Evolutionary conservation across 2,329 filamentous ascomycete genomes (phyloP).

Genomic region (Aureobasidium sp.): DNA sequence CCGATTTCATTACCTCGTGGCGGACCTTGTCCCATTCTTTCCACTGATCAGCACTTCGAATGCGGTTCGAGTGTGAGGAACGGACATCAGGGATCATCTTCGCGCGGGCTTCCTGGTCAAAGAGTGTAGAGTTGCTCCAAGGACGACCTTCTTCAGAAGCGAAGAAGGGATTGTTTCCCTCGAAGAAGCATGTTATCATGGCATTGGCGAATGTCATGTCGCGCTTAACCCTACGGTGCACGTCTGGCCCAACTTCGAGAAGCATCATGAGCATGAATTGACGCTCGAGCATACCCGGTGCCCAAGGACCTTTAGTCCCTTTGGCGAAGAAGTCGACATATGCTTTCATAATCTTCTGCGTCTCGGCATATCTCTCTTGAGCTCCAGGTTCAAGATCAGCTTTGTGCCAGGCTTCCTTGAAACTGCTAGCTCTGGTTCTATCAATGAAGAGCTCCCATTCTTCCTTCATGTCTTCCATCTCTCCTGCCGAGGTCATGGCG

Average conservation of each 20-base stretch:
- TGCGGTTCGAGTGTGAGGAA: slow-evolving; percentile 29
- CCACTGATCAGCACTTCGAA: slow-evolving; percentile 25
- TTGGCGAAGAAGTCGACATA: slow-evolving; percentile 8
- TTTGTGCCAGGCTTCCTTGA: slow-evolving; percentile 36
- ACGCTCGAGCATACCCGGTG: slow-evolving; percentile 4
- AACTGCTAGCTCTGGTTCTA: slow-evolving; percentile 26
- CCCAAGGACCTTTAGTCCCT: not conserved
- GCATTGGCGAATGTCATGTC: slow-evolving; percentile 31
- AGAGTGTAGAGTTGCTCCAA: slow-evolving; percentile 29
- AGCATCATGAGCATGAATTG: slow-evolving; percentile 16
- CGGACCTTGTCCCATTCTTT: slow-evolving; percentile 27
- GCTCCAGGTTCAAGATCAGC: slow-evolving; percentile 35
- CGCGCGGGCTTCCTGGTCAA: slow-evolving; percentile 33
- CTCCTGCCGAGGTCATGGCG: not conserved
- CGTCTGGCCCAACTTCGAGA: slow-evolving; percentile 18
- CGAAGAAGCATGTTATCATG: slow-evolving; percentile 33
- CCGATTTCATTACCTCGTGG: slow-evolving; percentile 7
- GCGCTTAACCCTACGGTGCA: slow-evolving; percentile 30
- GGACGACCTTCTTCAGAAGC: slow-evolving; percentile 24
- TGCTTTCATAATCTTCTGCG: slow-evolving; percentile 26
- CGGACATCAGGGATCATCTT: slow-evolving; percentile 30
- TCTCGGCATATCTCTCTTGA: slow-evolving; percentile 30
- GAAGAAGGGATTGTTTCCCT: slow-evolving; percentile 26
- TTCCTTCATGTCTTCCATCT: slow-evolving; percentile 9
- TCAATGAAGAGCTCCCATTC: slow-evolving; percentile 12